Base-by-base conservation (phyloP, 345 rosid species). In the Hypericum perforatum region DNA sequence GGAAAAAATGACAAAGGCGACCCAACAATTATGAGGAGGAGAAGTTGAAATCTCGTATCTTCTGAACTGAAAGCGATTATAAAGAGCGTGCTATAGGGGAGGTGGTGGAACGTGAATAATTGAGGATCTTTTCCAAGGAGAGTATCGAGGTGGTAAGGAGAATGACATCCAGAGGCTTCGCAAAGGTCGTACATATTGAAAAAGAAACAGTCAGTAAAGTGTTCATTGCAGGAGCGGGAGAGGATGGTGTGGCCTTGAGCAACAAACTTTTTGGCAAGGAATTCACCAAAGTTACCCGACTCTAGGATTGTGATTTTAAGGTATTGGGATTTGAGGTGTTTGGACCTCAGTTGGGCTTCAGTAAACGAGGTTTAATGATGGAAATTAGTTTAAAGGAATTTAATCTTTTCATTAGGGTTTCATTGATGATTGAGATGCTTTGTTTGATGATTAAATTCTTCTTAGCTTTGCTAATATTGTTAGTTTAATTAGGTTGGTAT, bases 11-110 rank as follows among this genome's bases (percentile, higher is more conserved):
- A n/a, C n/a, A n/a, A n/a, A n/a, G n/a, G n/a, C n/a, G n/a, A n/a
- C n/a, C n/a, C n/a, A n/a, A n/a, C n/a, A n/a, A n/a, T n/a, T n/a
- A n/a, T n/a, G 95, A 70, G 63, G 95, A 89, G 41, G 85, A 72
- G 67, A 83, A 70, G 67, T 86, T 87, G 44, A 85, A 85, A 47
- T 75, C 76, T 14, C 64, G 60, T 56, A 89, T 80, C 76, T 85
- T 85, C 63, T 89, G 82, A 16, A 89, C 97, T 5, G 97, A 89
- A 9, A 89, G 83, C 97, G 65, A 85, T 95, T 45, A 89, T 91
- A 6, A 89, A 85, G 37, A 89, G 81, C 0, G 97, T 89, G 65
- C 79, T 82, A 61, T 92, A 77, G 76, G 65, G 81, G 54, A 89
- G 66, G 71, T 92, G 75, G 61, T 82, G 89, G 53, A 82, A 51